Conservation (phyloP, 768 basidiomycete species). For the Hemileccinum impolitum region DNA sequence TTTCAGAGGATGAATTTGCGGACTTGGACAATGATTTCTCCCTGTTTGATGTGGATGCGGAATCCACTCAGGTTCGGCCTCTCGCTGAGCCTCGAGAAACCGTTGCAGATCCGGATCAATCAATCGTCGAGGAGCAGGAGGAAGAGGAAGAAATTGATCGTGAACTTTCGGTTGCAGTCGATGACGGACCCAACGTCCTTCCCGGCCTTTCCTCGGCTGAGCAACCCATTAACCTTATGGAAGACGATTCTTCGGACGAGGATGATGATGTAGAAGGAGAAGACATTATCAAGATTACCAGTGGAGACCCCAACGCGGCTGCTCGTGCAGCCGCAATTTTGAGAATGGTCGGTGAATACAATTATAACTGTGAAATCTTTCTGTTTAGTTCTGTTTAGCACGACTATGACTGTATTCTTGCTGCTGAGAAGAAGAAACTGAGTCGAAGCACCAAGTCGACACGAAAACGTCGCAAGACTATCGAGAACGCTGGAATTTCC, state of each 20-base stretch:
- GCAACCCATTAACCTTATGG: conserved; percentile 1
- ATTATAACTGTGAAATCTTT: background rate
- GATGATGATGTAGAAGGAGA: conserved; percentile 37
- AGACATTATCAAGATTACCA: conserved; percentile 76
- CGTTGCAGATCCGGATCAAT: conserved; percentile 16
- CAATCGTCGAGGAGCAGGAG: conserved; percentile 20
- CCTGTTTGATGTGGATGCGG: conserved; percentile 14
- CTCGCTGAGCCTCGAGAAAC: background rate
- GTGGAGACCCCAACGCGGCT: conserved; percentile 80
- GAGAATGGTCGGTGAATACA: conserved; percentile 59
- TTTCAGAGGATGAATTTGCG: conserved; percentile 20
- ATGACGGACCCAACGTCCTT: conserved; percentile 11
- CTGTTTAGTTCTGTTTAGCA: conserved; percentile 45
- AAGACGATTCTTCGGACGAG: conserved; percentile 21
- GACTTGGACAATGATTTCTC: conserved; percentile 14
- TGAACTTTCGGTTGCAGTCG: conserved; percentile 32
- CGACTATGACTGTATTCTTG: conserved; percentile 75
- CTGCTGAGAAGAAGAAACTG: conserved; percentile 28
- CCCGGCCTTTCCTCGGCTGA: background rate
- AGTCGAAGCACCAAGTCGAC: conserved; percentile 32
- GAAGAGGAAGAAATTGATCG: conserved; percentile 36
- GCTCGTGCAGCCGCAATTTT: conserved; percentile 92
- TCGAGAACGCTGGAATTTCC: conserved; percentile 29
- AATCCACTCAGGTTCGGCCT: conserved; percentile 13
- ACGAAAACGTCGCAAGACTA: conserved; percentile 38